These are phyloP conservation scores for Penicillium sp. DNA, from an alignment of 2,329 filamentous ascomycete genomes.

Conservation along the genomic window DNA sequence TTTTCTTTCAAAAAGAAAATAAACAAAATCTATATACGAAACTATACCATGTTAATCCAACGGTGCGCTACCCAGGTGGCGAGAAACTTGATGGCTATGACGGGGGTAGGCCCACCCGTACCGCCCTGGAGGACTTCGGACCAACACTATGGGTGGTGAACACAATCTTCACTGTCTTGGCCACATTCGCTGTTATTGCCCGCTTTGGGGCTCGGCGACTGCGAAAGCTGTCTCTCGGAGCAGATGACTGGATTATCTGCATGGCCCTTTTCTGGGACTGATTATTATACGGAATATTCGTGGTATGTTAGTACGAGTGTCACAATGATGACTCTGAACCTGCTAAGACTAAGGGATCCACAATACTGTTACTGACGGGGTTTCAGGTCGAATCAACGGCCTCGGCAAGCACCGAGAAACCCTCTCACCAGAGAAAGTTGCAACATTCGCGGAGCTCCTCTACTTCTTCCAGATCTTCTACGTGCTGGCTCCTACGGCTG, in stretches of 20 bases:
- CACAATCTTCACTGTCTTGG: background rate
- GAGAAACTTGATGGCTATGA: too few relatives aligned
- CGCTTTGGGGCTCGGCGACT: background rate
- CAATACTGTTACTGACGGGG: background rate
- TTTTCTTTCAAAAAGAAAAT: too few relatives aligned
- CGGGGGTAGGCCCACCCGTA: too few relatives aligned
- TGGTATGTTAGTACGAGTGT: background rate
- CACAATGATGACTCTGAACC: background rate
- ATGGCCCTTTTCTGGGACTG: constrained; percentile 1
- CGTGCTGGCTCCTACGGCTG: background rate
- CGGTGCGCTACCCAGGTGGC: too few relatives aligned
- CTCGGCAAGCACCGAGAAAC: background rate
- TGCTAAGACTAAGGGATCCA: too few relatives aligned
- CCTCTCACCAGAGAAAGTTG: background rate
- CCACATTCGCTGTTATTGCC: background rate
- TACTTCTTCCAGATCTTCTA: constrained; percentile 7
- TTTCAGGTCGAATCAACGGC: background rate
- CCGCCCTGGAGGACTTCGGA: background rate
- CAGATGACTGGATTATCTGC: constrained; percentile 5
- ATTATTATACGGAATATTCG: background rate
- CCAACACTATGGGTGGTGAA: background rate
- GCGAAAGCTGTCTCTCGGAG: background rate
- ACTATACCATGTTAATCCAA: too few relatives aligned
- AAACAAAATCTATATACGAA: too few relatives aligned
- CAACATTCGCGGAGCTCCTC: background rate